phyloP scores from a whole-genome alignment of 129 eudicot species.

The Pseudognaphalium luteoalbum region DNA sequence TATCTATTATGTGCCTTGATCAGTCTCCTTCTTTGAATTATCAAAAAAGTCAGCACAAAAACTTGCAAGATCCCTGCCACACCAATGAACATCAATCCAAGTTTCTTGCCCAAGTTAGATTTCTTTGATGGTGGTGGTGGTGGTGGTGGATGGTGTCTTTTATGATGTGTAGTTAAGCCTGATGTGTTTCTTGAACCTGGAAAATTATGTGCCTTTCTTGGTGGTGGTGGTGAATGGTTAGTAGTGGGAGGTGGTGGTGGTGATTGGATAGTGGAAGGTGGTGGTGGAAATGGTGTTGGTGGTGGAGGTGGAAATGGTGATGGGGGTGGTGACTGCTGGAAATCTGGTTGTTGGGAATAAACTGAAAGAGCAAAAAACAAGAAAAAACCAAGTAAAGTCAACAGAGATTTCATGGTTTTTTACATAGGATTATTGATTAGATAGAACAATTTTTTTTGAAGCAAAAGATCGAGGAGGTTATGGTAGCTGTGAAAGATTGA shows the following conservation, averaged over 20 bases:
- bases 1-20: slow-evolving; percentile 30
- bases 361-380: slow-evolving; percentile 15
- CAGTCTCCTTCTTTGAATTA: slow-evolving; percentile 48
- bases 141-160: slow-evolving; percentile 3
- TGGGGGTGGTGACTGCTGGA: slow-evolving; percentile 5
- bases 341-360: slow-evolving; percentile 22
- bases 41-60: slow-evolving; percentile 46
- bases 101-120: slow-evolving; percentile 43
- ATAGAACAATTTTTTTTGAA: neutral
- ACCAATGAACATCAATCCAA: slow-evolving; percentile 53
- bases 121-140: neutral
- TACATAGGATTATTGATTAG: neutral
- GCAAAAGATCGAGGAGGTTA: neutral
- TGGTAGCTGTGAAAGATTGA: slow-evolving; percentile 1
- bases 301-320: slow-evolving; percentile 31
- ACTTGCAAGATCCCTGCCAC: slow-evolving; percentile 52
- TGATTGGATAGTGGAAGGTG: slow-evolving; percentile 22
- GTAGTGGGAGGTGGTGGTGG: slow-evolving; percentile 2
- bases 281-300: neutral
- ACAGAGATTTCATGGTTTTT: slow-evolving; percentile 11
- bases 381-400: neutral
- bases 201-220: slow-evolving; percentile 3
- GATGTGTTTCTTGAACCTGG: slow-evolving; percentile 20
- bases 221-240: slow-evolving; percentile 12
- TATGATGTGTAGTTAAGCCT: slow-evolving; percentile 9